Base-by-base conservation (phyloP, 108 stramenopile genomes). In the Skeletonema costatum region DNA sequence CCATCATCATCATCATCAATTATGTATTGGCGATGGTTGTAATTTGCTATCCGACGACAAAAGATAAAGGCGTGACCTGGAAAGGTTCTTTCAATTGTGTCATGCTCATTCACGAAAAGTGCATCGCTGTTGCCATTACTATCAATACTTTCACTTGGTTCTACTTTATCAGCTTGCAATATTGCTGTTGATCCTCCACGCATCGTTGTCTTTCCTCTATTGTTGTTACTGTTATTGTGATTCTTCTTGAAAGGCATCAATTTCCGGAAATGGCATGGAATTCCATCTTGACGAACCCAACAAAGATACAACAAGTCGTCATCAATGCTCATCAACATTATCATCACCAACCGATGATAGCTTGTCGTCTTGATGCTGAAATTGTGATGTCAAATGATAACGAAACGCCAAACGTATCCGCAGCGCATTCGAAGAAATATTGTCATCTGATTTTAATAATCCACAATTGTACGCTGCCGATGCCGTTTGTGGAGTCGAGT, bases 51-150 rank as follows among this genome's bases (percentile, higher is more conserved):
- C 21, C 69, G 39, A 30, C 70, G 42, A 83, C 89, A 71, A 81
- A 78, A 83, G 70, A 87, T 72, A 81, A 95, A 95, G 42, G 90
- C 87, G 77, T 95, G 90, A 16, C 94, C 92, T 9, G 76, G 74
- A 51, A 33, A 75, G 1, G 90, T 86, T 60, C 68, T 73, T 65
- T 94, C 93, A 32, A 92, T 83, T 50, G 85, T 88, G 85, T 88
- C 90, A 33, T 63, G 75, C 38, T 66, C 74, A 56, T 71, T 65
- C 21, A 82, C 74, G 29, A 73, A 25, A 31, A 59, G 44, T 16
- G 4, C 41, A 2, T 64, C 53, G 42, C 51, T 38, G 11, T 12
- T 11, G 25, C 25, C 25, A 25, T 25, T 25, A 25, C 25, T 25
- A 25, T 25, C 25, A 25, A 25, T 25, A 25, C 25, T 25, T 25